Percentiles rank a stretch among this genome's conserved stretches.
Evolutionary conservation across 202 grass and related monocot genomes (phyloP).

Genomic region (Hordeum pubiflorum): DNA sequence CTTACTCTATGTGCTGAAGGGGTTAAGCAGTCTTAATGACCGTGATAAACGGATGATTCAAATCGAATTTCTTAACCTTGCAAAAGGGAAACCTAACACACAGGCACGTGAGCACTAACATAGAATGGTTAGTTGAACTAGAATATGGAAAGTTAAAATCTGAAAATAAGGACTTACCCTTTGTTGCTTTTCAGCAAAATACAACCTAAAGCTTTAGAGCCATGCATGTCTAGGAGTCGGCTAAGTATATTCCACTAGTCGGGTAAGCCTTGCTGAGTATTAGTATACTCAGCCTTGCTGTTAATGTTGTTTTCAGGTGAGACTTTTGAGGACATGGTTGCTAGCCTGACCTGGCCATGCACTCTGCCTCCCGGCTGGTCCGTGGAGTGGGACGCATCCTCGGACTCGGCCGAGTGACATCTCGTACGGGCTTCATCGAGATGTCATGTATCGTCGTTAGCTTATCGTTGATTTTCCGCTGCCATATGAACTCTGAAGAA

Average conservation of each 20-base stretch:
- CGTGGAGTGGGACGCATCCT: background rate
- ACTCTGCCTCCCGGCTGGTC: background rate
- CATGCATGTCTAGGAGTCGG: background rate
- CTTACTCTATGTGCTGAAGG: too few species aligned
- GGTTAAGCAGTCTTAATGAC: too few species aligned
- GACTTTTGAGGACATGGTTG: background rate
- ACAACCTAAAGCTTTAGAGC: background rate
- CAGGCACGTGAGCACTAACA: too few species aligned
- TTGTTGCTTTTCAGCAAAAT: background rate
- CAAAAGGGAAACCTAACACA: too few species aligned
- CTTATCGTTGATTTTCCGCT: too few species aligned
- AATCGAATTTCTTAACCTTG: too few species aligned
- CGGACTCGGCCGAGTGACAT: too few species aligned
- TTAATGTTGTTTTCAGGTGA: background rate
- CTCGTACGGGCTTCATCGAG: too few species aligned
- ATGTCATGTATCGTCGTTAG: too few species aligned
- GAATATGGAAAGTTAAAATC: background rate
- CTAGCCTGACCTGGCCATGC: background rate
- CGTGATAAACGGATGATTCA: too few species aligned
- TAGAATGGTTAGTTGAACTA: too few species aligned
- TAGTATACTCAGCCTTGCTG: background rate
- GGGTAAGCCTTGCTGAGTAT: background rate
- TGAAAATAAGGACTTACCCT: background rate
- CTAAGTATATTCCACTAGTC: background rate
- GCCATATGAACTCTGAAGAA: too few species aligned